phyloP scores from a whole-genome alignment of 2,329 filamentous ascomycete genomes.

The Amylocarpus encephaloides region DNA sequence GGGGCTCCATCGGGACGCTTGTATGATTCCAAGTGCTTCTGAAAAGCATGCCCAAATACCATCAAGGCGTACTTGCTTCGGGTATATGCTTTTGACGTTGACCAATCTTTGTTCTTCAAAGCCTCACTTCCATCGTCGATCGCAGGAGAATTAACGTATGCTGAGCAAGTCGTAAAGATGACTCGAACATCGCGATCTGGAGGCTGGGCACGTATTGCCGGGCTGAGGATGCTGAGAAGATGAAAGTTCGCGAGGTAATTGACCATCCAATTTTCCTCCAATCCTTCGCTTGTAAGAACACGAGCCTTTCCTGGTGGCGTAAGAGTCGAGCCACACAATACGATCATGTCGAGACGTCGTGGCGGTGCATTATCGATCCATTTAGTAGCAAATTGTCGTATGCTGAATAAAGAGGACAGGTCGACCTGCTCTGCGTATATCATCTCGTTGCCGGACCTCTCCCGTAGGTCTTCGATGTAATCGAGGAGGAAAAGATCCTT shows the following conservation, averaged over 20 bases:
- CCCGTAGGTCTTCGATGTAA: constrained; percentile 82
- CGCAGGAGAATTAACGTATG: constrained; percentile 74
- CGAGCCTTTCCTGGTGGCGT: constrained; percentile 60
- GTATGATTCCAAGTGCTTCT: constrained; percentile 84
- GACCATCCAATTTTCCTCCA: constrained; percentile 88
- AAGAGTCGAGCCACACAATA: constrained; percentile 77
- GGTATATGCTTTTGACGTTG: constrained; percentile 53
- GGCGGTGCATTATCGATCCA: constrained; percentile 97
- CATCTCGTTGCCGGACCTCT: constrained; percentile 70
- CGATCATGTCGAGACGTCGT: constrained; percentile 80
- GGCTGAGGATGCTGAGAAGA: constrained; percentile 81
- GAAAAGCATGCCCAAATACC: constrained; percentile 82
- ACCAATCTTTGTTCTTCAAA: constrained; percentile 45
- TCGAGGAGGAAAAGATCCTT: constrained; percentile 86
- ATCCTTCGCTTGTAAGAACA: constrained; percentile 63
- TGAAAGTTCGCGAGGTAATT: constrained; percentile 98
- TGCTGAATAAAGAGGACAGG: constrained; percentile 78
- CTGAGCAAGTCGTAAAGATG: constrained; percentile 78
- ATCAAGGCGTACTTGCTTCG: constrained; percentile 73
- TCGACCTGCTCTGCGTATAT: constrained; percentile 96
- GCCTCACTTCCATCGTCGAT: constrained; percentile 45
- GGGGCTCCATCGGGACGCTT: constrained; percentile 76
- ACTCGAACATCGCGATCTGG: constrained; percentile 89
- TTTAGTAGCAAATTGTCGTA: constrained; percentile 88
- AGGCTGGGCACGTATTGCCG: constrained; percentile 83